phyloP scores from a whole-genome alignment of 169 alveolate species.

The Plasmodium knowlesi region DNA sequence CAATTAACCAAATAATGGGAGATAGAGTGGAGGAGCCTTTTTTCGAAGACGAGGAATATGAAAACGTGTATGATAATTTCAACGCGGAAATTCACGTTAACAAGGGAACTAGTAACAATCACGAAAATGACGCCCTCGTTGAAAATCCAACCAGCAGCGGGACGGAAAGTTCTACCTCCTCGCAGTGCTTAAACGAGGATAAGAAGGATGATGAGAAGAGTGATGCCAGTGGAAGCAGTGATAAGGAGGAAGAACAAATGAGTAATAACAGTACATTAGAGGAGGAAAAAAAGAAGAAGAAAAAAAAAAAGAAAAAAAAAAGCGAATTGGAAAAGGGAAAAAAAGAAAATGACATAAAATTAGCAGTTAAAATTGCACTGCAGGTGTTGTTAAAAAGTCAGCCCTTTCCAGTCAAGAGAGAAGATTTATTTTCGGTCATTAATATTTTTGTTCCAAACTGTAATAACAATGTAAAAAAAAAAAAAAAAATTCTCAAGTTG shows the following conservation, averaged over 20 bases:
- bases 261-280: background rate
- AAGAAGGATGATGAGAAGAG: background rate
- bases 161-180: background rate
- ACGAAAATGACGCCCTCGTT: background rate
- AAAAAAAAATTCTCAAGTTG: constrained; percentile 1
- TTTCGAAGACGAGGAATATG: background rate
- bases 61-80: constrained; percentile 9
- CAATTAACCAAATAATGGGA: background rate
- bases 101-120: background rate
- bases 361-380: constrained; percentile 46
- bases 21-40: background rate
- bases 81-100: constrained; percentile 15
- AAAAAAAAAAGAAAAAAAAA: constrained; percentile 1
- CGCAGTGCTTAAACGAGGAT: background rate
- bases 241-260: background rate
- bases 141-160: background rate
- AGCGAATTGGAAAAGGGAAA: background rate
- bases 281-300: constrained; percentile 2
- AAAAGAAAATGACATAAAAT: constrained; percentile 22
- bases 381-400: constrained; percentile 48
- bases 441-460: constrained; percentile 39
- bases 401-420: constrained; percentile 70
- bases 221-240: background rate
- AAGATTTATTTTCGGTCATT: constrained; percentile 23
- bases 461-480: constrained; percentile 21